Conservation (phyloP, 2,329 filamentous ascomycete species). For the Hypoxylon sp. region DNA sequence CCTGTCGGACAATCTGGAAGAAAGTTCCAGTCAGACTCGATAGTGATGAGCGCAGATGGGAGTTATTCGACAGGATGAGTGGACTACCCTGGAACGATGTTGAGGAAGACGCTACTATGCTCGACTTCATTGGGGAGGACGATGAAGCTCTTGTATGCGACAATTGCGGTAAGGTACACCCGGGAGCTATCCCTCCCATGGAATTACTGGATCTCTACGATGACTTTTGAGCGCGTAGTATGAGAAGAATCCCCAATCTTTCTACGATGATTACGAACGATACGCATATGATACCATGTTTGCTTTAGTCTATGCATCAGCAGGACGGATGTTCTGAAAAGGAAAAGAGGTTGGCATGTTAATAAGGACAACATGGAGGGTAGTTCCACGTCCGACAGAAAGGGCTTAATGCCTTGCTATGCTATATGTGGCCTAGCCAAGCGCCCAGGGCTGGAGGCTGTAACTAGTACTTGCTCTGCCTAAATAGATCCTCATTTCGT, state of each 20-base stretch:
- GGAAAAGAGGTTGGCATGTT: conserved; percentile 10
- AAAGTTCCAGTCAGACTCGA: conserved; percentile 59
- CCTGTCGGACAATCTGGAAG: conserved; percentile 65
- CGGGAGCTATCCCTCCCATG: conserved; percentile 49
- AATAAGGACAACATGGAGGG: conserved; percentile 7
- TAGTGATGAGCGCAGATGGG: conserved; percentile 60
- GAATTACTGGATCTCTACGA: conserved; percentile 50
- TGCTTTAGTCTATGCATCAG: conserved; percentile 36
- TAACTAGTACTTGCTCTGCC: conserved; percentile 14
- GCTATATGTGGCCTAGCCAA: conserved; percentile 13
- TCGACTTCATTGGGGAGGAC: conserved; percentile 48
- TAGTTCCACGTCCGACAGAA: neutral
- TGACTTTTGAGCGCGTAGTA: conserved; percentile 37
- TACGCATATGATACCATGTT: conserved; percentile 46
- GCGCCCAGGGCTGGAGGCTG: neutral
- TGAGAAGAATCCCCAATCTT: conserved; percentile 5
- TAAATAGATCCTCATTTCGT: conserved; percentile 1
- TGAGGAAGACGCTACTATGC: conserved; percentile 50
- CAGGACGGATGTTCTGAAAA: conserved; percentile 21
- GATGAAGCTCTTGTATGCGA: conserved; percentile 47
- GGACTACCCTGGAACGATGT: conserved; percentile 51
- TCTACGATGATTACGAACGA: conserved; percentile 43
- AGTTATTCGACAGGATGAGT: conserved; percentile 59
- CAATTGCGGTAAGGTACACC: conserved; percentile 51
- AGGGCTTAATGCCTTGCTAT: conserved; percentile 5